Evolutionary conservation across 1,284 basidiomycete genomes (phyloP).

Genomic region (Nidula niveotomentosa): DNA sequence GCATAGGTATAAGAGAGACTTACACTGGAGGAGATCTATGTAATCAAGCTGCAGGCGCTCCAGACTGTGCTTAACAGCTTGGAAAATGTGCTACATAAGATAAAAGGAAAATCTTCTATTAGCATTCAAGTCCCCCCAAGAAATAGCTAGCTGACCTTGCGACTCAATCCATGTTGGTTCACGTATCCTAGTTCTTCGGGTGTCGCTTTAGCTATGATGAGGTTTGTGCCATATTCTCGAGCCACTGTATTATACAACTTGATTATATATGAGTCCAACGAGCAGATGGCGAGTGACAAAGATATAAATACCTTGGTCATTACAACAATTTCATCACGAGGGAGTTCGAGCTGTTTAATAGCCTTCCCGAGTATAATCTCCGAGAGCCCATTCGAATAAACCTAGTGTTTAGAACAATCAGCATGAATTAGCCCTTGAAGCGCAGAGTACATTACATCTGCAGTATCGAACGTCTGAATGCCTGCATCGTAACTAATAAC

Average conservation of each 20-base stretch:
- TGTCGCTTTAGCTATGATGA: conserved; percentile 9
- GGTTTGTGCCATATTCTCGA: conserved; percentile 23
- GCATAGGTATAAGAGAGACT: background rate
- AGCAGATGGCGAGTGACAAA: background rate
- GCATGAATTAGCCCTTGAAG: background rate
- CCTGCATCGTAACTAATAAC: conserved; percentile 37
- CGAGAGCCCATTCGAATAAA: conserved; percentile 57
- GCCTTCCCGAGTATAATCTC: conserved; percentile 70
- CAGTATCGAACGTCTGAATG: conserved; percentile 59
- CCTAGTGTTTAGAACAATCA: conserved; percentile 13
- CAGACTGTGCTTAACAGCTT: conserved; percentile 64
- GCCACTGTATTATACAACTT: conserved; percentile 17
- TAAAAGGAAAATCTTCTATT: background rate
- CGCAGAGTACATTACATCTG: conserved; percentile 24
- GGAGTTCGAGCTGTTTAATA: conserved; percentile 58
- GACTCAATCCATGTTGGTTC: conserved; percentile 36
- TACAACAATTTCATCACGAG: conserved; percentile 62
- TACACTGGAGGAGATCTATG: conserved; percentile 65
- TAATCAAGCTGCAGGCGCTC: conserved; percentile 67
- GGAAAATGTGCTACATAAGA: conserved; percentile 50
- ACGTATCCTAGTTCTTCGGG: conserved; percentile 39
- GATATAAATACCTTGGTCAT: conserved; percentile 50
- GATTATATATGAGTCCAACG: background rate
- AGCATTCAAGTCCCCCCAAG: background rate
- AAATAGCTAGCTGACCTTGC: conserved; percentile 22